Evolutionary conservation across 371 early-diverging fungal species (phyloP).

Genomic region (Furculomyces boomerangus): DNA sequence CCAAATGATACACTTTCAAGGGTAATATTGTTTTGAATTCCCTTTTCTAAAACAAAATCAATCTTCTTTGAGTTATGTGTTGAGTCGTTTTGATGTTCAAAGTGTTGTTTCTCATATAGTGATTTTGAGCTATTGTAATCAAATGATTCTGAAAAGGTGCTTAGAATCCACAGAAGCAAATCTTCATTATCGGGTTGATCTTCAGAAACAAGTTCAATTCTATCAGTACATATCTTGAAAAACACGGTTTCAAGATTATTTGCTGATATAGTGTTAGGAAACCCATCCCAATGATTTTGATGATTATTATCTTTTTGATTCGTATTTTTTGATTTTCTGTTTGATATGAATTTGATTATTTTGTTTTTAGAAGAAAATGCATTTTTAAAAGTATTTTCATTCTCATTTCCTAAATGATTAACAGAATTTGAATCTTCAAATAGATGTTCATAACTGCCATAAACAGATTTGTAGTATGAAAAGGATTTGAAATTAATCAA

Average conservation of each 20-base stretch:
- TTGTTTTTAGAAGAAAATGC: neutral
- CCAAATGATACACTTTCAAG: too few relatives aligned
- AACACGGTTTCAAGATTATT: conserved; percentile 8
- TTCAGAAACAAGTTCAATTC: conserved; percentile 20
- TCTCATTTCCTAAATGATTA: neutral
- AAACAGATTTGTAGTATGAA: neutral
- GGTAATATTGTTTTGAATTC: too few relatives aligned
- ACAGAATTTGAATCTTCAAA: neutral
- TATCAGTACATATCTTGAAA: conserved; percentile 14
- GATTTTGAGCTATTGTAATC: too few relatives aligned
- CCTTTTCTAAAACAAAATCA: too few relatives aligned
- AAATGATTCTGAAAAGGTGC: too few relatives aligned
- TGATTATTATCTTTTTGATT: neutral
- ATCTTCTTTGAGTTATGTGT: too few relatives aligned
- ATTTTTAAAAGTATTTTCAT: neutral
- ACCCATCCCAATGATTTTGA: conserved; percentile 26
- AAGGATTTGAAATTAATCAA: neutral
- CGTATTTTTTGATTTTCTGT: neutral
- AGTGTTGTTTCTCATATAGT: too few relatives aligned
- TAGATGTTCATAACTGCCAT: neutral
- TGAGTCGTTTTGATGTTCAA: too few relatives aligned
- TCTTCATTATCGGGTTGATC: neutral
- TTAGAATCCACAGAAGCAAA: neutral
- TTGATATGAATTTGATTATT: neutral
- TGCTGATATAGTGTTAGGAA: conserved; percentile 8